Base-by-base conservation (phyloP, 2,329 filamentous ascomycete species). In the Colletotrichum caudatum region DNA sequence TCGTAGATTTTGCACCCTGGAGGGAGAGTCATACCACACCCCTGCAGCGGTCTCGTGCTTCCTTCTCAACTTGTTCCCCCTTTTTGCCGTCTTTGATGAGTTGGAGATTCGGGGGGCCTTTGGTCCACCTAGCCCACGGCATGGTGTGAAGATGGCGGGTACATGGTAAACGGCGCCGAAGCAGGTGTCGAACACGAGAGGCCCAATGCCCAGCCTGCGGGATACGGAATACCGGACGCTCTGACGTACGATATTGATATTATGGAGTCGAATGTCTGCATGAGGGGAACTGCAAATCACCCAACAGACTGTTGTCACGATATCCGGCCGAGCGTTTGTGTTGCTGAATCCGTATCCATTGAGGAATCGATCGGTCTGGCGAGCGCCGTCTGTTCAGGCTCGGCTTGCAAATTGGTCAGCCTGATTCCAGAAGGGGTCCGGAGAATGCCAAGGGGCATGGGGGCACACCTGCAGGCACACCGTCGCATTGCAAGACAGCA, bases 11-110 rank as follows among this genome's bases (percentile, higher is more conserved):
- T 71, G 70, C 58, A 39, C 41, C 70, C 44, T 71, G 41, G 51
- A 71, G 56, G 66, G 60, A 72, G 69, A 70, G 70, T 72, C 67
- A 72, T 70, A 61, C 67, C 23, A 41, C 60, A 29, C 29, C 29
- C 60, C 67, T 66, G 61, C 50, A 59, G 44, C 62, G 51, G 60
- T 71, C 60, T 71, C 41, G 61, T 63, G 50, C 51, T 53, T 41
- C 39, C 11, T 53, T 51, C 53, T 64, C 60, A 68, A 41, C 50
- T 16, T 54, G n/a, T 57, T 41, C 35, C 37, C 39, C 33, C 37
- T 65, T 41, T 20, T 71, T 66, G 51, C 33, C 57, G 62, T 53
- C 56, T 51, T 69, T 46, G 56, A 58, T 66, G 61, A 64, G 18
- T 53, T 66, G 41, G 66, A 71, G 56, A 72, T 65, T 70, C 58